A percentile compares a stretch with the other conserved stretches of the same genome.
These are phyloP conservation scores for Annulohypoxylon nitens DNA, from an alignment of 495 filamentous ascomycete species.

Conservation along the genomic window DNA sequence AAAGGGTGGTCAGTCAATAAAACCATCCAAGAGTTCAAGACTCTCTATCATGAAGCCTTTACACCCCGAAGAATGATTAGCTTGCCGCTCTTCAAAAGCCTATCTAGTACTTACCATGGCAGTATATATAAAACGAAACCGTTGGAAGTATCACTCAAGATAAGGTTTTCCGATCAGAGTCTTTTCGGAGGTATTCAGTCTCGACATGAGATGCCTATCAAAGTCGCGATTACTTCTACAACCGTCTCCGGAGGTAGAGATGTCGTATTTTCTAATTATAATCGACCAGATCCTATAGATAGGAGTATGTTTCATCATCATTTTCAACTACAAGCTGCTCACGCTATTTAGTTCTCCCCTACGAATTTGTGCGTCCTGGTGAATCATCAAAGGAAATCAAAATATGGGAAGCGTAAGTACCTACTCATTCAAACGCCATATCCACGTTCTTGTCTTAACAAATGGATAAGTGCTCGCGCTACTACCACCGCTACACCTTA, in stretches of 20 bases:
- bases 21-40: neutral
- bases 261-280: constrained; percentile 9
- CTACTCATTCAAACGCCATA: neutral
- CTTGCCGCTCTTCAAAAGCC: constrained; percentile 1
- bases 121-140: constrained; percentile 9
- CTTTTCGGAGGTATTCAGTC: neutral
- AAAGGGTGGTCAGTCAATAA: constrained; percentile 5
- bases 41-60: neutral
- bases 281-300: neutral
- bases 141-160: neutral
- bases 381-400: constrained; percentile 6
- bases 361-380: constrained; percentile 1
- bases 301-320: neutral
- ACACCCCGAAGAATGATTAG: neutral
- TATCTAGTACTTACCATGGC: constrained; percentile 9
- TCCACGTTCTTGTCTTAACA: neutral
- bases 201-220: constrained; percentile 2
- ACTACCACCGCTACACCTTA: neutral
- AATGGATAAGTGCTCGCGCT: neutral
- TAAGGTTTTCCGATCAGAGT: neutral
- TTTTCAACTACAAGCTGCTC: neutral
- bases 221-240: constrained; percentile 9
- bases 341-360: neutral
- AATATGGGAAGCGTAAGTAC: constrained; percentile 10
- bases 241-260: neutral